Evolutionary conservation across 257 asterid species (phyloP).

Genomic region (Jacaranda copaia): DNA sequence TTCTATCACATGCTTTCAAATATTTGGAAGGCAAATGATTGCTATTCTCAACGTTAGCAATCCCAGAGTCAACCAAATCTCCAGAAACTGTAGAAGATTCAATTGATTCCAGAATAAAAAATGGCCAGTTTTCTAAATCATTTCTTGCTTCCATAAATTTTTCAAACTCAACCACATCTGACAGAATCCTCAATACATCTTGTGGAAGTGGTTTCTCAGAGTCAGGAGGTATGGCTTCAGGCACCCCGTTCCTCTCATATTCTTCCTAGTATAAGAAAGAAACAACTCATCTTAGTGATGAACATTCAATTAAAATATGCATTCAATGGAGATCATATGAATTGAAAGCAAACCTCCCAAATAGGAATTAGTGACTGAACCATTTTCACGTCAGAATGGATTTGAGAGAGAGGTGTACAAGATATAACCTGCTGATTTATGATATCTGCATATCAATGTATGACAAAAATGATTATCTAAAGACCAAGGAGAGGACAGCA

Average conservation of each 20-base stretch:
- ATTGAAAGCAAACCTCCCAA: slow-evolving; percentile 82
- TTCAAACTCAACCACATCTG: slow-evolving; percentile 63
- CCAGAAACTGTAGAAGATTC: slow-evolving; percentile 45
- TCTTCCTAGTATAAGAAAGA: slow-evolving; percentile 68
- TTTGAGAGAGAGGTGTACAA: slow-evolving; percentile 74
- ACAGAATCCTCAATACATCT: slow-evolving; percentile 74
- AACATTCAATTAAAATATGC: slow-evolving; percentile 29
- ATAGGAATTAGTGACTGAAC: slow-evolving; percentile 94
- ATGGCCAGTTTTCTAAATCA: slow-evolving; percentile 42
- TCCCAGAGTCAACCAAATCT: slow-evolving; percentile 44
- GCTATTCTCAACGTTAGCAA: slow-evolving; percentile 46
- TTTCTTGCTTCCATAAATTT: slow-evolving; percentile 51
- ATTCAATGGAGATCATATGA: slow-evolving; percentile 21
- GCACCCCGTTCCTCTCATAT: slow-evolving; percentile 69
- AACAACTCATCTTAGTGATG: slow-evolving; percentile 33
- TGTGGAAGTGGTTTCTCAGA: slow-evolving; percentile 71
- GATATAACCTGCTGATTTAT: slow-evolving; percentile 73
- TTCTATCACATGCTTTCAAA: slow-evolving; percentile 45
- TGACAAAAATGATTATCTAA: slow-evolving; percentile 15
- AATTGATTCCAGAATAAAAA: slow-evolving; percentile 50
- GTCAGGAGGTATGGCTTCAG: slow-evolving; percentile 58
- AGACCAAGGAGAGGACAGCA: slow-evolving; percentile 29
- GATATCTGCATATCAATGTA: slow-evolving; percentile 62
- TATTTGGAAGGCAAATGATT: slow-evolving; percentile 41
- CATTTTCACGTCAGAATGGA: slow-evolving; percentile 71